Conservation (phyloP, 805 yeast genomes). For the Pichia eremophila region DNA sequence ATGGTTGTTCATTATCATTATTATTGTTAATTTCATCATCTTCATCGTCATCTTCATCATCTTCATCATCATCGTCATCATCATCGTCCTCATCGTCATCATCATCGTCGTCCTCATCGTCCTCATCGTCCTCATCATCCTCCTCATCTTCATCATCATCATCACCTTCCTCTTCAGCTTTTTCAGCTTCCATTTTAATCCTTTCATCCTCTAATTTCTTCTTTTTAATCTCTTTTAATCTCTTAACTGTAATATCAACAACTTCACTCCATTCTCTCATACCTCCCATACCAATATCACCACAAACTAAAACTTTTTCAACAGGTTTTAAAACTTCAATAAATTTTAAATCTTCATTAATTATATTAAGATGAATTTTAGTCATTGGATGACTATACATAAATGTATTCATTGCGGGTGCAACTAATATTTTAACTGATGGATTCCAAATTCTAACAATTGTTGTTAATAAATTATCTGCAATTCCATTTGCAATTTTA, state of each 20-base stretch:
- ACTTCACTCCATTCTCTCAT: conserved; percentile 97
- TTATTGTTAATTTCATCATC: conserved; percentile 1
- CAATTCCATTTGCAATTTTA: conserved; percentile 81
- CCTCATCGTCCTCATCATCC: conserved; percentile 2
- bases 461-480: conserved; percentile 85
- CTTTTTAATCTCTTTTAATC: conserved; percentile 53
- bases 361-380: conserved; percentile 64
- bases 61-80: conserved; percentile 2
- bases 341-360: conserved; percentile 91
- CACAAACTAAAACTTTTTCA: conserved; percentile 89
- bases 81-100: conserved; percentile 4
- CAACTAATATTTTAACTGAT: conserved; percentile 75
- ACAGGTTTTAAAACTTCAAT: conserved; percentile 89
- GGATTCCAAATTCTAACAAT: conserved; percentile 96
- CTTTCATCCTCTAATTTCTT: conserved; percentile 25
- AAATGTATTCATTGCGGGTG: conserved; percentile 93
- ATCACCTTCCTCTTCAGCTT: not conserved
- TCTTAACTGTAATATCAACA: conserved; percentile 72
- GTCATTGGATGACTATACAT: conserved; percentile 87
- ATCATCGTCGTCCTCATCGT: conserved; percentile 2
- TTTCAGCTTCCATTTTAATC: conserved; percentile 8
- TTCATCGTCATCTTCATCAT: conserved; percentile 3
- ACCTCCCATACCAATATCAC: conserved; percentile 99
- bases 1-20: not conserved
- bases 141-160: conserved; percentile 3